Percentiles rank a stretch among this genome's conserved stretches.
These are phyloP conservation scores for Desmodesmus armatus DNA, from an alignment of 139 green algal genomes.

Conservation along the genomic window DNA sequence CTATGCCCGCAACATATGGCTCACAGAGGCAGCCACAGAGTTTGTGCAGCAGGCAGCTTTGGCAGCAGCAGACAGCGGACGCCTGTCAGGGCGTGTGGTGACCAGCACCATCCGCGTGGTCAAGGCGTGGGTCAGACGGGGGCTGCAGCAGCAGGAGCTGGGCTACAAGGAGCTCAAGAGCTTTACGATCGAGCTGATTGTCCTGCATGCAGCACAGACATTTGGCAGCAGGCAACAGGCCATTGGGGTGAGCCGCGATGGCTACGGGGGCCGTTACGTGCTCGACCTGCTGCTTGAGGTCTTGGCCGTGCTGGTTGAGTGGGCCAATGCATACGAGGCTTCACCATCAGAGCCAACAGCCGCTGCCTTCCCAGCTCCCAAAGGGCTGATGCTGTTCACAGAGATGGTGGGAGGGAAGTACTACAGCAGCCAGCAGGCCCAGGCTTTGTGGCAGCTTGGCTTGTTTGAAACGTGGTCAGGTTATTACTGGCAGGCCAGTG, in stretches of 20 bases:
- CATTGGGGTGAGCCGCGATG: no score
- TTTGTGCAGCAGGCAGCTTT: neutral
- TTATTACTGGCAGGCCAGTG: neutral
- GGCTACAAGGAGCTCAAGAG: neutral
- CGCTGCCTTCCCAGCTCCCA: neutral
- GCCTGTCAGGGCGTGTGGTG: neutral
- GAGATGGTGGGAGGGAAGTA: neutral
- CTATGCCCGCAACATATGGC: neutral
- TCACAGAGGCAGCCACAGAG: neutral
- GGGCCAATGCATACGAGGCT: no score
- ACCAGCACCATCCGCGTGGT: neutral
- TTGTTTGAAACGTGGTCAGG: neutral
- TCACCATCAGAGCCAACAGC: neutral
- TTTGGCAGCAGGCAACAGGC: no score
- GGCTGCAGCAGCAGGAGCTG: neutral
- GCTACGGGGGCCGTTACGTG: neutral
- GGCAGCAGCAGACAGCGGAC: neutral
- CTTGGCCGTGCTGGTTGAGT: no score
- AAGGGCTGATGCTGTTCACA: neutral
- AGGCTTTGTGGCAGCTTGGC: neutral
- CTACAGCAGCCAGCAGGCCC: neutral
- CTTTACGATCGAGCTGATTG: neutral
- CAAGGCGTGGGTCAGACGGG: neutral
- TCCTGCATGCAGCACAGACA: neutral
- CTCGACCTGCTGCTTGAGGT: slow-evolving; percentile 1